Evolutionary conservation across 208 protist species (phyloP), one percentile per base, ranked within the genome.

Genomic region (Acanthamoeba healyi): DNA sequence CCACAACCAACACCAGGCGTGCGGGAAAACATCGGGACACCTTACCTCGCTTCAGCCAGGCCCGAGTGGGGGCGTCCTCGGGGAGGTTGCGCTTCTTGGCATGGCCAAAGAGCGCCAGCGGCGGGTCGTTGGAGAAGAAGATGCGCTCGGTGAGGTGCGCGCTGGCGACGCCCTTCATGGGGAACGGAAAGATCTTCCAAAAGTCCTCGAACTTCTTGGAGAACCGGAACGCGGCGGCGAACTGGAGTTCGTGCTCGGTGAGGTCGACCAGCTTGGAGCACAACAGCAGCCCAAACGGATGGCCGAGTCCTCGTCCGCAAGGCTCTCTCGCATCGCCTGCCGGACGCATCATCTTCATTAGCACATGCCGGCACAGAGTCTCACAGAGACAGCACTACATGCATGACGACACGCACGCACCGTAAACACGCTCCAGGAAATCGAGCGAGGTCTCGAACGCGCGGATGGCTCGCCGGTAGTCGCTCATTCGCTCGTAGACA

Each of bases 151-250:
- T 92, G 14, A 92, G 63, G 7, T 92, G 56, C 34, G 29, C 49
- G 24, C 17, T 74, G 58, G 38, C 26, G 26, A 92, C 26, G 32
- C 86, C 86, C 36, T 70, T 44, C 44, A 61, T 82, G 32, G 89
- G 89, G 46, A 94, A 94, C 22, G 89, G 89, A 49, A 94, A 94
- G 9, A 92, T 74, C 32, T 36, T 32, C 89, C 89, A 94, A 32
- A 94, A 94, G 19, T 77, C 89, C 89, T 94, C 89, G 56, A 94
- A 94, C 38, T 94, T 94, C 51, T 82, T 77, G 24, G 67, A 94
- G 72, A 51, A 94, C 24, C 89, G 89, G 24, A 94, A 94, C 26
- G 89, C 61, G 34, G 89, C 63, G 24, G 89, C 89, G 46, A 84
- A 94, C 44, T 51, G 72, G 19, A 14, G 46, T 40, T 77, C 89